A percentile compares a stretch with the other conserved stretches of the same genome.
Conservation (phyloP, 306 rosid species). For the Glycine soja region DNA sequence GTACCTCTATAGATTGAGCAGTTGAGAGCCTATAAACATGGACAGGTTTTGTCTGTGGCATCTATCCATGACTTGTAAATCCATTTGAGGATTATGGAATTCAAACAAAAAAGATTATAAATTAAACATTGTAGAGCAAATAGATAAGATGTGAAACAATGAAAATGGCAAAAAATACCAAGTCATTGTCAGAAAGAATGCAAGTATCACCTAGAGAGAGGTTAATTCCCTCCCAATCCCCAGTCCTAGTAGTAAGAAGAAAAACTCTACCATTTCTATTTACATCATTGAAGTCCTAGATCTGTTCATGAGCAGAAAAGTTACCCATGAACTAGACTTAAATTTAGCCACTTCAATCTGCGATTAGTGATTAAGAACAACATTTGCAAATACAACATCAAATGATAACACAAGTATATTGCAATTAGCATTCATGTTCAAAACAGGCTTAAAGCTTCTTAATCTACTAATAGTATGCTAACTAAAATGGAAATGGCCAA, state of each 20-base stretch:
- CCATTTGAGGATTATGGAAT: slow-evolving; percentile 92
- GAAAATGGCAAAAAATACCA: slow-evolving; percentile 64
- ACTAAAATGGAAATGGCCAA: not conserved
- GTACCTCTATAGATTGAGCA: slow-evolving; percentile 93
- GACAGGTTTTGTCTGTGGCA: slow-evolving; percentile 96
- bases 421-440: not conserved
- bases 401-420: slow-evolving; percentile 23
- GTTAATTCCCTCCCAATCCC: slow-evolving; percentile 97
- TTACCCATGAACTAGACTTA: slow-evolving; percentile 25
- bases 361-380: not conserved
- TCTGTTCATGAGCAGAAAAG: slow-evolving; percentile 57
- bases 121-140: slow-evolving; percentile 20
- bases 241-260: slow-evolving; percentile 94
- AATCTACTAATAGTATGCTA: not conserved
- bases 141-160: not conserved
- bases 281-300: slow-evolving; percentile 72
- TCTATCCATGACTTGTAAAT: slow-evolving; percentile 98
- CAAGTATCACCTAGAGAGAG: slow-evolving; percentile 98
- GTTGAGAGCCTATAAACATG: slow-evolving; percentile 97
- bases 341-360: slow-evolving; percentile 14
- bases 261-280: slow-evolving; percentile 72
- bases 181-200: slow-evolving; percentile 94
- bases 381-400: slow-evolving; percentile 1
- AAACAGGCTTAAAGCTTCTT: not conserved
- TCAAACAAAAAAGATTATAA: slow-evolving; percentile 34